A percentile compares a stretch with the other conserved stretches of the same genome.
Conservation (phyloP, 305 asterid species). For the Fraxinus angustifolia region DNA sequence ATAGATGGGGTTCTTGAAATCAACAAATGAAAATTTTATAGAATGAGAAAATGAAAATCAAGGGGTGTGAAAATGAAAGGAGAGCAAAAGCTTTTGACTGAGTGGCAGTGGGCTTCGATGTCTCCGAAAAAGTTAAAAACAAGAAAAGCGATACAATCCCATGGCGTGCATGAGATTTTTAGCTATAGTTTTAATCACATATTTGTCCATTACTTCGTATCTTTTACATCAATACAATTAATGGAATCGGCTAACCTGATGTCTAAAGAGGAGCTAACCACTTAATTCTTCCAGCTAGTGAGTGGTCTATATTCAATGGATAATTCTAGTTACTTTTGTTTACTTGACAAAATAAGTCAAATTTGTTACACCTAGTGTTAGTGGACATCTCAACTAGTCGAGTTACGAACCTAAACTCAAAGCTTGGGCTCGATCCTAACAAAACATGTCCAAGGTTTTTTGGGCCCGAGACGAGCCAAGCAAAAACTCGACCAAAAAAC, state of each 20-base stretch:
- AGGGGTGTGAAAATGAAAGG: conserved; percentile 16
- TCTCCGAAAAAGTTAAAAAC: conserved; percentile 25
- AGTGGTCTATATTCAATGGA: not conserved
- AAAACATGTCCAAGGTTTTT: too few relatives aligned
- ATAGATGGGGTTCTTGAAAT: not conserved
- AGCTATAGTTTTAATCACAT: not conserved
- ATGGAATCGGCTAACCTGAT: not conserved
- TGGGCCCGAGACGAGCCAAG: too few relatives aligned
- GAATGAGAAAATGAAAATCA: not conserved
- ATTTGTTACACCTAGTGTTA: not conserved
- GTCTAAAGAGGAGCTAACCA: not conserved
- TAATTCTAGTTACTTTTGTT: not conserved
- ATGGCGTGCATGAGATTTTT: not conserved
- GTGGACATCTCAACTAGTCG: too few relatives aligned
- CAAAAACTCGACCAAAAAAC: too few relatives aligned
- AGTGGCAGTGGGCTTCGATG: conserved; percentile 34
- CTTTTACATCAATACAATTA: not conserved
- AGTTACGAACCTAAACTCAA: too few relatives aligned
- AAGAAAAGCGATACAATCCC: not conserved
- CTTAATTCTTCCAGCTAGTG: not conserved
- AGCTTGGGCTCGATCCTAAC: too few relatives aligned
- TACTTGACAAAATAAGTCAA: not conserved
- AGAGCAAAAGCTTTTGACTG: conserved; percentile 9
- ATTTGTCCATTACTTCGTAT: not conserved
- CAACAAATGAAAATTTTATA: not conserved